Evolutionary conservation across 495 filamentous ascomycete species (phyloP).

Genomic region (Mytilinidion resinicola): DNA sequence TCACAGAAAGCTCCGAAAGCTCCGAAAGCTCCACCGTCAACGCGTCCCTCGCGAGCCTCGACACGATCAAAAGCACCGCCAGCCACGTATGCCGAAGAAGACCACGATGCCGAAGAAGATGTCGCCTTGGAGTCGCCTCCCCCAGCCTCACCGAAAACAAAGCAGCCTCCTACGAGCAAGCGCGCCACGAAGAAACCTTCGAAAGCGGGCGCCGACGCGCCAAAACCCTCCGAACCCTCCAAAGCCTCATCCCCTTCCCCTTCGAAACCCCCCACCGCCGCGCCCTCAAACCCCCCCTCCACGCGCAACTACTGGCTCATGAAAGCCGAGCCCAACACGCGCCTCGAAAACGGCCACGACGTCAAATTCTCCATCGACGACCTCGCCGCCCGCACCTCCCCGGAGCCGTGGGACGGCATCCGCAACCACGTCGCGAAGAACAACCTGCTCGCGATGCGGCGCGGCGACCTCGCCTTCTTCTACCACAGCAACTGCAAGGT

Average conservation of each 20-base stretch:
- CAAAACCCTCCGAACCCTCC: slow-evolving; percentile 1
- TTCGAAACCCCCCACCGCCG: slow-evolving; percentile 12
- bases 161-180: too few species aligned
- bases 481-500: slow-evolving; percentile 95
- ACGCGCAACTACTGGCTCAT: slow-evolving; percentile 69
- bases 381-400: slow-evolving; percentile 57
- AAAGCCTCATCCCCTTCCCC: neutral
- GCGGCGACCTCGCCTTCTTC: slow-evolving; percentile 90
- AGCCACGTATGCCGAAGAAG: too few species aligned
- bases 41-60: too few species aligned
- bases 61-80: too few species aligned
- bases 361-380: slow-evolving; percentile 96
- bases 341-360: slow-evolving; percentile 76
- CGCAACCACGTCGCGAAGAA: slow-evolving; percentile 66
- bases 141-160: too few species aligned
- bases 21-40: too few species aligned
- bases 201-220: neutral
- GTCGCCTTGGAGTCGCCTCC: too few species aligned
- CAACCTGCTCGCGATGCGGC: slow-evolving; percentile 83
- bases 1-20: too few species aligned
- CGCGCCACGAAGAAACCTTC: neutral
- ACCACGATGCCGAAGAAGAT: too few species aligned
- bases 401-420: slow-evolving; percentile 84
- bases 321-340: slow-evolving; percentile 89
- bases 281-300: neutral